Evolutionary conservation across 495 filamentous ascomycete genomes (phyloP).

Genomic region (Entonaema liquescens): DNA sequence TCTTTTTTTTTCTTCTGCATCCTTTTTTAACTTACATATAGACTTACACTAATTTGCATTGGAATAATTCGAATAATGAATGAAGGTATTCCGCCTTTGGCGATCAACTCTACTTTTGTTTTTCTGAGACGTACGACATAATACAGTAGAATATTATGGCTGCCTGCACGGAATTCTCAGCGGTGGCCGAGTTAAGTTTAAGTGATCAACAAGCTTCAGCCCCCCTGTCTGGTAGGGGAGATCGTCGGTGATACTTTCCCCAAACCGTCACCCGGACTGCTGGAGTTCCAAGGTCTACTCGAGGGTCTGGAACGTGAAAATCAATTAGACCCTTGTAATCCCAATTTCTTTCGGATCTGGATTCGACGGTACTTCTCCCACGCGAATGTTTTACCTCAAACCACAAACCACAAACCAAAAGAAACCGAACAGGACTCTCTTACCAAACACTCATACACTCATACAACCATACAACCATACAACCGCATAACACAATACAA

Average conservation of each 20-base stretch:
- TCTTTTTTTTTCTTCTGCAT: not conserved
- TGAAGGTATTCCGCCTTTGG: not conserved
- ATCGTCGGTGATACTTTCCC: constrained; percentile 41
- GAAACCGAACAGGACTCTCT: not conserved
- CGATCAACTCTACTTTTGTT: constrained; percentile 1
- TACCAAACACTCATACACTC: not conserved
- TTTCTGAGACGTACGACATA: constrained; percentile 2
- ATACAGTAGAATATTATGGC: constrained; percentile 8
- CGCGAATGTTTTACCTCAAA: constrained; percentile 41
- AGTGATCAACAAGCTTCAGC: constrained; percentile 37
- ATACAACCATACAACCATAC: not conserved
- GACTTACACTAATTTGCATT: not conserved
- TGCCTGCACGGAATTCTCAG: constrained; percentile 32
- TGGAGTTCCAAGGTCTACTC: constrained; percentile 32
- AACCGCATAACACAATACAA: not conserved
- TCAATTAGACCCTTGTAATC: constrained; percentile 41
- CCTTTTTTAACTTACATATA: not conserved
- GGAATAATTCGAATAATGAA: not conserved
- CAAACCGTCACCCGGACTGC: constrained; percentile 40
- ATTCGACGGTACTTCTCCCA: constrained; percentile 41
- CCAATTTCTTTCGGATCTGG: constrained; percentile 40
- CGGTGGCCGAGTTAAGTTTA: constrained; percentile 35
- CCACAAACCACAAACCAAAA: constrained; percentile 34
- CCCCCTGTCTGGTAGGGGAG: constrained; percentile 25
- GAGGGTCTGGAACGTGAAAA: constrained; percentile 40